Evolutionary conservation across 768 basidiomycete species (phyloP), one percentile per base, ranked within the genome.

Genomic region (Lactarius sanguifluus): DNA sequence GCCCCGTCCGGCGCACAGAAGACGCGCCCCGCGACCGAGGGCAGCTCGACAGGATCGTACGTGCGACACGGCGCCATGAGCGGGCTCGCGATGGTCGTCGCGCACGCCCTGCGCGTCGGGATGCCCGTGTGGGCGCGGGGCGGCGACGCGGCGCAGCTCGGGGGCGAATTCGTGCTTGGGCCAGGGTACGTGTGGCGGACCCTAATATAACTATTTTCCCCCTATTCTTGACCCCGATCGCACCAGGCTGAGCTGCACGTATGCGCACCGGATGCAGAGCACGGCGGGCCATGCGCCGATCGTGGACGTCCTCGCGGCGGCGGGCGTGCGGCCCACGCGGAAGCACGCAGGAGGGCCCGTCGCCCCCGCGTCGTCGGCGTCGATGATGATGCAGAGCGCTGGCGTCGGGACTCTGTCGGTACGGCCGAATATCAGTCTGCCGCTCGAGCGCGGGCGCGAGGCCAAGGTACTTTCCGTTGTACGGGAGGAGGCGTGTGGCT

Each of bases 111-210:
- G 58, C 85, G 85, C 64, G 84, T 86, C 32, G 85, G 87, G 30
- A 89, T 96, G 88, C 91, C 92, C 0, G 80, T 92, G 16, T 91
- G 90, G 86, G 88, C 88, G 78, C 85, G 84, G 66, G 89, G 88
- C 3, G 93, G 93, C 0, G 87, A 94, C 71, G 75, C 87, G 52
- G 77, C 82, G 50, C 92, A 96, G 76, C 80, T 96, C 23, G 95
- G 95, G 12, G 96, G 95, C 28, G 96, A 98, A 78, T 96, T 96
- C 73, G 83, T 91, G 30, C 80, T 91, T 18, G 85, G 85, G 16
- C 85, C 86, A 10, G 86, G 85, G 84, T 86, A 66, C 13, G 68
- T 68, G 81, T 68, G 81, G 36, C 73, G 12, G 13, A 32, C 18
- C 16, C 34, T 34, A 34, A 34, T 8, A 18, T 47, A 34, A 40